Evolutionary conservation across 352 stramenopile species (phyloP).

Genomic region (Phytopythium delawarense): DNA sequence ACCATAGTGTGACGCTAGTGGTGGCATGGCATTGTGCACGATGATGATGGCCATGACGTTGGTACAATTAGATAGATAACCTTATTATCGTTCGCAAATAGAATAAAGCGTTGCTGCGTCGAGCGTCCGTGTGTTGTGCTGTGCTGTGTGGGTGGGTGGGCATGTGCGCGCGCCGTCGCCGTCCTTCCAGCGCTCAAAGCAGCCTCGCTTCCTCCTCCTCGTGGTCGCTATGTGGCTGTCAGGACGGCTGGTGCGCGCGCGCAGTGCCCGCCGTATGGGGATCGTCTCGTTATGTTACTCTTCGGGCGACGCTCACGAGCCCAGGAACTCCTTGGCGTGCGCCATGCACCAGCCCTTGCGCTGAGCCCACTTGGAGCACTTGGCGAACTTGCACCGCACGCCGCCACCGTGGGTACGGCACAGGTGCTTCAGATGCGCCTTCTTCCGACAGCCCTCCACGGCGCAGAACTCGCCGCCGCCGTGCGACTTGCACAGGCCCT

Average conservation of each 20-base stretch:
- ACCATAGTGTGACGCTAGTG: too few relatives aligned
- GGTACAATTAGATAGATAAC: background rate
- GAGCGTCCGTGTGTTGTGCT: background rate
- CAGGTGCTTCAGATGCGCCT: constrained; percentile 81
- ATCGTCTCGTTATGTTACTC: background rate
- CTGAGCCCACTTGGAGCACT: constrained; percentile 84
- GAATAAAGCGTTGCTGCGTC: background rate
- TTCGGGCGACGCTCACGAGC: constrained; percentile 19
- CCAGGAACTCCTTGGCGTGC: constrained; percentile 76
- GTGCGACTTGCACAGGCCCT: constrained; percentile 83
- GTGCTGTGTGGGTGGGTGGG: background rate
- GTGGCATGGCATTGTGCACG: too few relatives aligned
- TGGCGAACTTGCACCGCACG: constrained; percentile 73
- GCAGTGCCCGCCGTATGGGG: background rate
- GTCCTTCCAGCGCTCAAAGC: background rate
- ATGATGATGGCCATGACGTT: background rate
- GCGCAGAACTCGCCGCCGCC: constrained; percentile 79
- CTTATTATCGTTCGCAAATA: constrained; percentile 7
- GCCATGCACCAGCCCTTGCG: constrained; percentile 88
- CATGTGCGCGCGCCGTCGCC: background rate
- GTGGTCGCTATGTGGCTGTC: background rate
- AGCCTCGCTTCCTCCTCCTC: background rate
- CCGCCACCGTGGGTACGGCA: constrained; percentile 85
- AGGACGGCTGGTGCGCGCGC: background rate
- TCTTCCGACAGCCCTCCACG: constrained; percentile 80